Conservation (phyloP, 2,329 filamentous ascomycete species). For the Colletotrichum sp. region DNA sequence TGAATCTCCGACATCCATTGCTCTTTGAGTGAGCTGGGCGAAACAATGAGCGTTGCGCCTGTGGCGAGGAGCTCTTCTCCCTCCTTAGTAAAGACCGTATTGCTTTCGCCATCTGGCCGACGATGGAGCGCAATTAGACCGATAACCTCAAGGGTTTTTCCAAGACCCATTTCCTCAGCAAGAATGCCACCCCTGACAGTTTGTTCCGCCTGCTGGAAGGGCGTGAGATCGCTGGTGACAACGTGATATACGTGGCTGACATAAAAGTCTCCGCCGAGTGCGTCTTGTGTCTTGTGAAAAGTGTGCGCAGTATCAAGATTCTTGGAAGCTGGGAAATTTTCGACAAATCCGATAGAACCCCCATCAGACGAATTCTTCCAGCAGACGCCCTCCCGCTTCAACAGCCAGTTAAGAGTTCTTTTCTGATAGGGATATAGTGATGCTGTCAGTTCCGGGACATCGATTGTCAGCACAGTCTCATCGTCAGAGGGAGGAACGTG, state of each 20-base stretch:
- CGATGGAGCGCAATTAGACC: constrained; percentile 70
- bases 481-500: constrained; percentile 60
- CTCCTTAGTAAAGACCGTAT: constrained; percentile 37
- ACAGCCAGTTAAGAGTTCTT: constrained; percentile 71
- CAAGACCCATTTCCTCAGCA: constrained; percentile 83
- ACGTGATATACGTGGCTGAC: constrained; percentile 68
- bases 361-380: constrained; percentile 37
- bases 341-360: constrained; percentile 23
- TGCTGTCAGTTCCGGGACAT: constrained; percentile 49
- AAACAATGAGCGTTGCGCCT: constrained; percentile 65
- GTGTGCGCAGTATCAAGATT: constrained; percentile 7
- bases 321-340: constrained; percentile 8
- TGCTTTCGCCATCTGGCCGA: constrained; percentile 31
- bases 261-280: constrained; percentile 41
- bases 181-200: constrained; percentile 66
- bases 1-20: constrained; percentile 68
- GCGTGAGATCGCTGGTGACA: constrained; percentile 51
- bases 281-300: not conserved
- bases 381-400: constrained; percentile 66
- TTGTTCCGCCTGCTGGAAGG: constrained; percentile 47
- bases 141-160: constrained; percentile 80
- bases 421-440: constrained; percentile 75
- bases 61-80: constrained; percentile 50
- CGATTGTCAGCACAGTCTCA: constrained; percentile 37
- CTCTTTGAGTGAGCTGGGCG: constrained; percentile 57